A percentile compares a stretch with the other conserved stretches of the same genome.
phyloP scores from a whole-genome alignment of 2,329 filamentous ascomycete genomes.

The Pseudocercospora crystallina region DNA sequence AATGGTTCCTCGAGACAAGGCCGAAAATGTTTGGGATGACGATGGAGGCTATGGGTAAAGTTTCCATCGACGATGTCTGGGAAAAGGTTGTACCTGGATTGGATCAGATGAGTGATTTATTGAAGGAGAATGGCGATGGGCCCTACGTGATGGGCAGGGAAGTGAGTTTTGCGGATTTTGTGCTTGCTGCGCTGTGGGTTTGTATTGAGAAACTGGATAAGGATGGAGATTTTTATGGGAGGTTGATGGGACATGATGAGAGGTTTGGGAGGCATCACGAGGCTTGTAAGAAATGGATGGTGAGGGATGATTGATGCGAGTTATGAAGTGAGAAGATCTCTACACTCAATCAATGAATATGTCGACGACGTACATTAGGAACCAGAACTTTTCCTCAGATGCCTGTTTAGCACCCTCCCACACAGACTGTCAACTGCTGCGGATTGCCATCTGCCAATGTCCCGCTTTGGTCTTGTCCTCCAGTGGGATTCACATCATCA shows the following conservation, averaged over 20 bases:
- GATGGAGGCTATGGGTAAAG: conserved; percentile 50
- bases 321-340: neutral
- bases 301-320: conserved; percentile 34
- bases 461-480: conserved; percentile 51
- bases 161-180: conserved; percentile 58
- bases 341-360: no score
- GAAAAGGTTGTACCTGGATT: conserved; percentile 43
- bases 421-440: conserved; percentile 44
- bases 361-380: neutral
- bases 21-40: conserved; percentile 51
- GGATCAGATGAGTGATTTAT: conserved; percentile 44
- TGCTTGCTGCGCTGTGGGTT: conserved; percentile 49
- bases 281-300: conserved; percentile 42
- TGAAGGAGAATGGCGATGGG: conserved; percentile 54
- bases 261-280: conserved; percentile 39
- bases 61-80: conserved; percentile 53
- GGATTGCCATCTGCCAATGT: conserved; percentile 47
- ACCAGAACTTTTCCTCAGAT: neutral
- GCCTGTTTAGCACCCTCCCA: conserved; percentile 41
- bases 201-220: conserved; percentile 38
- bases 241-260: conserved; percentile 41
- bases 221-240: conserved; percentile 39
- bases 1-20: conserved; percentile 60
- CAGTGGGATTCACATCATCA: conserved; percentile 58
- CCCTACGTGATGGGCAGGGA: conserved; percentile 57